phyloP scores from a whole-genome alignment of 2,329 filamentous ascomycete species.

The Beauveria sp. region DNA sequence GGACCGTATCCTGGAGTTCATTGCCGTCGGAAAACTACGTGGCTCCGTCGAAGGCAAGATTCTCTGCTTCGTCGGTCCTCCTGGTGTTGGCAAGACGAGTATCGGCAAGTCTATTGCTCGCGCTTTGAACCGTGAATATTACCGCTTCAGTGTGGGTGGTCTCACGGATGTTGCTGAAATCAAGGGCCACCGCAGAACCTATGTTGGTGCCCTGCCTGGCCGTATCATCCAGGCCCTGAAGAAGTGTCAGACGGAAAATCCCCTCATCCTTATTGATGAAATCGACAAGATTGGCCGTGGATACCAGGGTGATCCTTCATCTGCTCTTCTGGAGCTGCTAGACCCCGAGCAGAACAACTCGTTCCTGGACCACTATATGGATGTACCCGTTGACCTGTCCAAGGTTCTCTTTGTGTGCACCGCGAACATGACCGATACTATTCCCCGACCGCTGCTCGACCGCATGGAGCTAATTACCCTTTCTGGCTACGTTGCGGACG shows the following conservation, averaged over 20 bases:
- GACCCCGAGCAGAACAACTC: constrained; percentile 97
- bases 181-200: constrained; percentile 93
- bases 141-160: constrained; percentile 95
- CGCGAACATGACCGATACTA: constrained; percentile 97
- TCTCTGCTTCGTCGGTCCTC: constrained; percentile 91
- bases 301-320: constrained; percentile 93
- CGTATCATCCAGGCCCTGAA: constrained; percentile 97
- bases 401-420: constrained; percentile 99
- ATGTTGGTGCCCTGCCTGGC: constrained; percentile 89
- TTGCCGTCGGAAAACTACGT: constrained; percentile 92
- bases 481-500: constrained; percentile 92
- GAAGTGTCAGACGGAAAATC: constrained; percentile 98
- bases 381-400: constrained; percentile 92
- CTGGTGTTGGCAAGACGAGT: constrained; percentile 96
- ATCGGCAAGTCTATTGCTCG: constrained; percentile 97
- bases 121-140: constrained; percentile 92
- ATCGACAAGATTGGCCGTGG: constrained; percentile 97
- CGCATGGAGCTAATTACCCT: constrained; percentile 97
- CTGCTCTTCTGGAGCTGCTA: constrained; percentile 83
- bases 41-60: constrained; percentile 98
- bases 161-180: constrained; percentile 97
- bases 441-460: constrained; percentile 85
- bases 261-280: constrained; percentile 91
- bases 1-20: constrained; percentile 97
- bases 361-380: constrained; percentile 97